Conservation (phyloP, 1,284 basidiomycete genomes). For the Microbotryum lychnidis-dioicae region DNA sequence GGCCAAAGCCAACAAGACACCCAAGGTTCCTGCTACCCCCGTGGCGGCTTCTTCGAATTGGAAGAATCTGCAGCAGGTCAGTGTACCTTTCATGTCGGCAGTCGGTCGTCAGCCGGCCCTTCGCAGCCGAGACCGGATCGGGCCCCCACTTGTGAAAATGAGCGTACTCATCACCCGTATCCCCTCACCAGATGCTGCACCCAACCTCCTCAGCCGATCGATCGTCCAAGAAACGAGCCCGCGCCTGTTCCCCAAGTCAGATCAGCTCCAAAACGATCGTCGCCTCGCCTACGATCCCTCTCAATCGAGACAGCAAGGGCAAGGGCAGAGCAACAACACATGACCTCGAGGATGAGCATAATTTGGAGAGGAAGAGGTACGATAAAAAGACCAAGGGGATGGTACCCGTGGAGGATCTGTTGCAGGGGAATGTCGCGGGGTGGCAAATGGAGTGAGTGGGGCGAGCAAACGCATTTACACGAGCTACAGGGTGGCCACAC, state of each 20-base stretch:
- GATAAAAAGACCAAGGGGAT: slow-evolving; percentile 4
- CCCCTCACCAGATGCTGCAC: slow-evolving; percentile 15
- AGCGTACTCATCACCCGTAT: background rate
- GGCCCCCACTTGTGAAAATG: background rate
- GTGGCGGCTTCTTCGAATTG: slow-evolving; percentile 24
- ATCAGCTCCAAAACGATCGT: slow-evolving; percentile 4
- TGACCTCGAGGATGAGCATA: background rate
- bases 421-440: slow-evolving; percentile 15
- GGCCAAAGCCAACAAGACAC: no score
- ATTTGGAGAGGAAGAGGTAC: background rate
- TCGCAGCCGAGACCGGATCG: background rate
- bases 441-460: slow-evolving; percentile 27
- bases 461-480: no score
- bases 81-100: background rate
- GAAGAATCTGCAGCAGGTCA: slow-evolving; percentile 21
- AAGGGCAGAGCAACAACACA: slow-evolving; percentile 15
- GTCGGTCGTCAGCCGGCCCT: background rate
- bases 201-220: background rate
- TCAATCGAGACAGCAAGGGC: background rate
- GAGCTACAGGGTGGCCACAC: no score
- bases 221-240: background rate
- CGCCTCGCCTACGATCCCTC: background rate
- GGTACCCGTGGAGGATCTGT: slow-evolving; percentile 20
- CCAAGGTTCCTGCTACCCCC: background rate
- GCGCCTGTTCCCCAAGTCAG: slow-evolving; percentile 8